phyloP scores from a whole-genome alignment of 345 rosid genomes.

The Crucihimalaya himalaica region DNA sequence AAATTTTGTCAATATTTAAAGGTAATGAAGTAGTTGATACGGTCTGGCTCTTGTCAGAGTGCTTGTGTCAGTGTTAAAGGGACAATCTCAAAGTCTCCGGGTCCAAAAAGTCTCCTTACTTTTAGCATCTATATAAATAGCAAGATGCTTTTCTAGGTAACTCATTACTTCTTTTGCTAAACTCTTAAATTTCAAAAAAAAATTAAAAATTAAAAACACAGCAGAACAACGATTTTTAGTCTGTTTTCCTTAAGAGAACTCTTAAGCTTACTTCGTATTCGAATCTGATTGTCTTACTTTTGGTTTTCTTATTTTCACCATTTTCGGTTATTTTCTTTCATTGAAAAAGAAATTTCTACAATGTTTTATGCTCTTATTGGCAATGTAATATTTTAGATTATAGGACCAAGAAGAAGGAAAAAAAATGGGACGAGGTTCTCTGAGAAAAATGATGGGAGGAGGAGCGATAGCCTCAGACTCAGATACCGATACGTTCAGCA shows the following conservation, averaged over 20 bases:
- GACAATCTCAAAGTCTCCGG: not conserved
- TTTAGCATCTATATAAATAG: constrained; percentile 1
- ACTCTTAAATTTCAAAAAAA: not conserved
- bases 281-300: not conserved
- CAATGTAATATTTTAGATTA: not conserved
- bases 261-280: not conserved
- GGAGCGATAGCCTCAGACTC: not conserved
- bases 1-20: not conserved
- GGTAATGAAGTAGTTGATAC: not conserved
- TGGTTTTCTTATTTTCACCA: not conserved
- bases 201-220: too few species aligned
- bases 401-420: not conserved
- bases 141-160: not conserved
- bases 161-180: not conserved
- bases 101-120: constrained; percentile 1
- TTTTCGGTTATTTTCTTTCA: too few species aligned
- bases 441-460: not conserved
- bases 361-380: too few species aligned
- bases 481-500: constrained; percentile 32
- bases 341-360: too few species aligned
- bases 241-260: too few species aligned
- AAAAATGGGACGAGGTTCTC: not conserved
- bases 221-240: too few species aligned
- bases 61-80: not conserved
- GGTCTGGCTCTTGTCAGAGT: not conserved